These are phyloP conservation scores for Cryptococcus sp. DNA, from an alignment of 1,284 basidiomycete species.

Conservation along the genomic window DNA sequence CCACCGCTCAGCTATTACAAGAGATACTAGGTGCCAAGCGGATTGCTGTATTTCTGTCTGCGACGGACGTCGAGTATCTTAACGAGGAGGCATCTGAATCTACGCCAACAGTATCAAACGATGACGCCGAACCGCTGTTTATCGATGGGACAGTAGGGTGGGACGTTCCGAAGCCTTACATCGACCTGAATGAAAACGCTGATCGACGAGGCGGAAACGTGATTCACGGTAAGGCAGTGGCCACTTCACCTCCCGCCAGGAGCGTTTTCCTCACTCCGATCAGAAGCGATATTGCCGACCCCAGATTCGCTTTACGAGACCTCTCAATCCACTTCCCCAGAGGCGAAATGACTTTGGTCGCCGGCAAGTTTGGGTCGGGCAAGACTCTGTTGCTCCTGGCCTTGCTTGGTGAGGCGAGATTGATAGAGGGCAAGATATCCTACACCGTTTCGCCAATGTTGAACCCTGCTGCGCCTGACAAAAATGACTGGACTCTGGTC, in stretches of 20 bases:
- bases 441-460: constrained; percentile 51
- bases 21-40: constrained; percentile 31
- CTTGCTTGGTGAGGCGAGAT: constrained; percentile 80
- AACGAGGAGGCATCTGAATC: constrained; percentile 46
- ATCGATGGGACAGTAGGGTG: constrained; percentile 36
- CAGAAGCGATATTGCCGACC: neutral
- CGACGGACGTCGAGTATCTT: constrained; percentile 35
- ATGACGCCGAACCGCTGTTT: constrained; percentile 21
- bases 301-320: constrained; percentile 73
- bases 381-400: constrained; percentile 76
- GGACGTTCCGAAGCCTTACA: constrained; percentile 16
- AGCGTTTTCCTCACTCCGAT: neutral
- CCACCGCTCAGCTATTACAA: constrained; percentile 26
- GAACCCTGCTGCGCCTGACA: constrained; percentile 56
- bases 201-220: neutral
- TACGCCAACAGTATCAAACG: constrained; percentile 6
- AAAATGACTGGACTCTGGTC: constrained; percentile 61
- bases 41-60: constrained; percentile 27
- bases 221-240: no score
- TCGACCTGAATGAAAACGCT: neutral
- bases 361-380: constrained; percentile 65
- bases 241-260: neutral
- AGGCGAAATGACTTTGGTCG: constrained; percentile 72
- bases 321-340: constrained; percentile 72
- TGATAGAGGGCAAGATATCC: constrained; percentile 59